Percentiles rank a stretch among this genome's conserved stretches.
Evolutionary conservation across 768 basidiomycete species (phyloP).

Genomic region (Collybia sordida): DNA sequence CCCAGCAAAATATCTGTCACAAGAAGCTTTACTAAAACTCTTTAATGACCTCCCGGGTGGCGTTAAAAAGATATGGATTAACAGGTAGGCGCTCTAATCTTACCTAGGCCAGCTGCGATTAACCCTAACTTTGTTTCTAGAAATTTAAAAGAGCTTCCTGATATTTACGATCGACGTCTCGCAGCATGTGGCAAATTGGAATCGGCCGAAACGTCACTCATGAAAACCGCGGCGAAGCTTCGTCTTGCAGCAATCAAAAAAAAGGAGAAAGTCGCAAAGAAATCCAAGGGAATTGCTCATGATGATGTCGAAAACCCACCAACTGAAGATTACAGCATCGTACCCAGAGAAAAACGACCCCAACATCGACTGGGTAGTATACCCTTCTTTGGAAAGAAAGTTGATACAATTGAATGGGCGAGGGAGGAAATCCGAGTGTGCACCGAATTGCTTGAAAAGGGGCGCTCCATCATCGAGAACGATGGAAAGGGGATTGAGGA

Average conservation of each 20-base stretch:
- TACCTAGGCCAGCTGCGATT: not conserved
- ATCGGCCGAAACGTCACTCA: slow-evolving; percentile 74
- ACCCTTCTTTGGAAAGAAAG: slow-evolving; percentile 76
- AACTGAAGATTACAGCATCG: slow-evolving; percentile 27
- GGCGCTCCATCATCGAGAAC: slow-evolving; percentile 33
- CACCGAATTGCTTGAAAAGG: slow-evolving; percentile 51
- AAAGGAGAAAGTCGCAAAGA: slow-evolving; percentile 29
- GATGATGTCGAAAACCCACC: slow-evolving; percentile 22
- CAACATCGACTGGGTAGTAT: slow-evolving; percentile 69
- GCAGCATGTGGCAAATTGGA: slow-evolving; percentile 81
- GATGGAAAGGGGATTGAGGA: slow-evolving; percentile 25
- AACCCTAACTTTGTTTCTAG: slow-evolving; percentile 30
- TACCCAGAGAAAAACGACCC: slow-evolving; percentile 75
- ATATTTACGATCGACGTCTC: slow-evolving; percentile 73
- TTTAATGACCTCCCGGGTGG: slow-evolving; percentile 90
- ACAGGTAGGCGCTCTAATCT: slow-evolving; percentile 51
- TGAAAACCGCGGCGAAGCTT: slow-evolving; percentile 77
- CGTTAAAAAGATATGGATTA: slow-evolving; percentile 89
- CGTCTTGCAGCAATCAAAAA: slow-evolving; percentile 55
- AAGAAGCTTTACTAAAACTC: slow-evolving; percentile 60
- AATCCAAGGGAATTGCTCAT: not conserved
- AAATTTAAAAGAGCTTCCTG: slow-evolving; percentile 85
- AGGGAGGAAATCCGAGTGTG: slow-evolving; percentile 67
- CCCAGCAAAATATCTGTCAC: slow-evolving; percentile 74
- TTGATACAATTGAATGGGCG: slow-evolving; percentile 93